Conservation (phyloP, 2,329 filamentous ascomycete species). For the Claviceps paspali region DNA sequence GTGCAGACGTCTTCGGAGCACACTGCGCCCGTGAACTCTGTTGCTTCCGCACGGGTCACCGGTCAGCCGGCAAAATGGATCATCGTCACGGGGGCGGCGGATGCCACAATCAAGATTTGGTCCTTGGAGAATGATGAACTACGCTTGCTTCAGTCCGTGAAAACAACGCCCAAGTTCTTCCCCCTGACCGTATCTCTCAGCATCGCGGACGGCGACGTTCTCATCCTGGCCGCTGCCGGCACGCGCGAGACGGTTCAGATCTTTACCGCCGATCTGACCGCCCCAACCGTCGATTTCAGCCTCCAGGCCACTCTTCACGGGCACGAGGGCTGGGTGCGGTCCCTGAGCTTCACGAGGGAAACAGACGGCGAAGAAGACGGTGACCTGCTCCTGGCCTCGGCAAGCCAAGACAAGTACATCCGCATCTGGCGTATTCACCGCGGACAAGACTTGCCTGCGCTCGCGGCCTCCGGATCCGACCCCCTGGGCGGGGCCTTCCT, state of each 20-base stretch:
- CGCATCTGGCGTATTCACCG: slow-evolving; percentile 77
- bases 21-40: slow-evolving; percentile 58
- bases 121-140: slow-evolving; percentile 34
- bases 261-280: slow-evolving; percentile 41
- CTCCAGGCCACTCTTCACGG: slow-evolving; percentile 66
- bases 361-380: slow-evolving; percentile 29
- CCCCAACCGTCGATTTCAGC: slow-evolving; percentile 37
- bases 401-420: slow-evolving; percentile 95
- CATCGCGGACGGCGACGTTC: slow-evolving; percentile 35
- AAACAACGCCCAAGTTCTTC: slow-evolving; percentile 63
- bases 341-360: slow-evolving; percentile 62
- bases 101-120: slow-evolving; percentile 63
- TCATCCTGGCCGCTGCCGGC: slow-evolving; percentile 70
- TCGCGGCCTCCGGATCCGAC: slow-evolving; percentile 38
- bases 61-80: slow-evolving; percentile 21
- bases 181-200: slow-evolving; percentile 62
- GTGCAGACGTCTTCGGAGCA: slow-evolving; percentile 47
- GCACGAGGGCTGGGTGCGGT: slow-evolving; percentile 90
- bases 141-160: slow-evolving; percentile 53
- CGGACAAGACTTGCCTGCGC: slow-evolving; percentile 47
- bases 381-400: slow-evolving; percentile 75
- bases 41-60: slow-evolving; percentile 27
- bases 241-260: slow-evolving; percentile 74
- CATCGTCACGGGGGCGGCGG: slow-evolving; percentile 69
- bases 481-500: slow-evolving; percentile 41